Conservation (phyloP, 1,284 basidiomycete genomes). For the Ceratobasidium sp. region DNA sequence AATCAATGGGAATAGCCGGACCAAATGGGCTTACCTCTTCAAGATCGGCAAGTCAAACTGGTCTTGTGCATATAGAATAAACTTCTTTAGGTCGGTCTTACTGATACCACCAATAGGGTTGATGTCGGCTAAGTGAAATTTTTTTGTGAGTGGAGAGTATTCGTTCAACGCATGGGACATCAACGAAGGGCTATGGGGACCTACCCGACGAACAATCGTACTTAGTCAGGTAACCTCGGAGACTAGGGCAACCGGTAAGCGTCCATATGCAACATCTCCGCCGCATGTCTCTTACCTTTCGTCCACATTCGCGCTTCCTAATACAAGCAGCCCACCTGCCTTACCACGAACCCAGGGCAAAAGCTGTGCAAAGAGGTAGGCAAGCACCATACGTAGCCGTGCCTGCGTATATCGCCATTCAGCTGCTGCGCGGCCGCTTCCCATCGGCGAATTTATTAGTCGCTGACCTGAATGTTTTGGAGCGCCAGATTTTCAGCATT, state of each 20-base stretch:
- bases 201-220: constrained; percentile 91
- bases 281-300: constrained; percentile 71
- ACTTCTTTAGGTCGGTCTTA: constrained; percentile 96
- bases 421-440: constrained; percentile 34
- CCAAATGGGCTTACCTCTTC: constrained; percentile 62
- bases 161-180: not conserved
- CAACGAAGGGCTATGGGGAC: constrained; percentile 43
- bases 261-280: constrained; percentile 11
- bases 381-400: constrained; percentile 92
- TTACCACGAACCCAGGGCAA: constrained; percentile 92
- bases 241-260: constrained; percentile 58
- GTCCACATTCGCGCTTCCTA: constrained; percentile 98
- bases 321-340: constrained; percentile 87
- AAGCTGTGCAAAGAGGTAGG: constrained; percentile 97
- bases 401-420: constrained; percentile 62
- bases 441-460: constrained; percentile 18
- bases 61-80: constrained; percentile 85
- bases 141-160: constrained; percentile 17
- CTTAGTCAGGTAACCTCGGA: constrained; percentile 97
- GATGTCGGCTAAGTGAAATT: constrained; percentile 78
- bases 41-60: constrained; percentile 89
- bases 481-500: constrained; percentile 93
- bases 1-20: constrained; percentile 11
- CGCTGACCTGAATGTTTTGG: constrained; percentile 91
- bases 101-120: constrained; percentile 99